phyloP scores from a whole-genome alignment of 176 grass and related monocot genomes.

The Microstegium vimineum region DNA sequence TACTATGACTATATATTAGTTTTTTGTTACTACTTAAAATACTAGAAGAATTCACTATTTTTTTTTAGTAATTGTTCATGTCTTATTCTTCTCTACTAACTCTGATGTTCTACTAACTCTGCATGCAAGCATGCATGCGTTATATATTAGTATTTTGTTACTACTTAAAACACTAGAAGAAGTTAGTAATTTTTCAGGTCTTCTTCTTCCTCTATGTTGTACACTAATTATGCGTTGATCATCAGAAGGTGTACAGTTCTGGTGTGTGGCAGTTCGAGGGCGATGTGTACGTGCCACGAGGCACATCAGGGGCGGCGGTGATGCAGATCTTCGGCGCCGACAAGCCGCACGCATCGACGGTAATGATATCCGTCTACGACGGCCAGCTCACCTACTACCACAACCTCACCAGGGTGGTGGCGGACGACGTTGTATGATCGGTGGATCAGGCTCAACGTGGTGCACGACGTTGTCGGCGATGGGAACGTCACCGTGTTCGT shows the following conservation, averaged over 20 bases:
- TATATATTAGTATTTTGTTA: too few relatives aligned
- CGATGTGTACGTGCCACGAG: constrained; percentile 29
- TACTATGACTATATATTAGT: too few relatives aligned
- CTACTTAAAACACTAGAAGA: too few relatives aligned
- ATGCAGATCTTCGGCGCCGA: constrained; percentile 40
- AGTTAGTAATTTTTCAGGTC: too few relatives aligned
- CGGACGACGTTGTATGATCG: neutral
- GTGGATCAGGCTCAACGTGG: constrained; percentile 34
- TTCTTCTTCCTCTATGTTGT: too few relatives aligned
- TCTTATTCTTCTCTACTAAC: too few relatives aligned
- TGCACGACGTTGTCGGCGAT: constrained; percentile 33
- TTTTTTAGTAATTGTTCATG: too few relatives aligned
- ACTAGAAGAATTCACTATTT: too few relatives aligned
- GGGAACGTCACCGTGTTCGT: constrained; percentile 25
- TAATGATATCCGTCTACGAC: constrained; percentile 46
- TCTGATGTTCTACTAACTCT: too few relatives aligned
- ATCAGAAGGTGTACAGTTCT: neutral
- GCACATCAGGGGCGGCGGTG: constrained; percentile 30
- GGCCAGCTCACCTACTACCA: constrained; percentile 19
- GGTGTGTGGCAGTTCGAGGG: constrained; percentile 52
- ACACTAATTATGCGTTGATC: too few relatives aligned
- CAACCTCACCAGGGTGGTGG: neutral
- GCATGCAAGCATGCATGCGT: too few relatives aligned
- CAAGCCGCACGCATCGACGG: constrained; percentile 5
- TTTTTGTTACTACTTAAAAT: too few relatives aligned